Conservation (phyloP, 345 rosid species). For the Gossypium rotundifolium region DNA sequence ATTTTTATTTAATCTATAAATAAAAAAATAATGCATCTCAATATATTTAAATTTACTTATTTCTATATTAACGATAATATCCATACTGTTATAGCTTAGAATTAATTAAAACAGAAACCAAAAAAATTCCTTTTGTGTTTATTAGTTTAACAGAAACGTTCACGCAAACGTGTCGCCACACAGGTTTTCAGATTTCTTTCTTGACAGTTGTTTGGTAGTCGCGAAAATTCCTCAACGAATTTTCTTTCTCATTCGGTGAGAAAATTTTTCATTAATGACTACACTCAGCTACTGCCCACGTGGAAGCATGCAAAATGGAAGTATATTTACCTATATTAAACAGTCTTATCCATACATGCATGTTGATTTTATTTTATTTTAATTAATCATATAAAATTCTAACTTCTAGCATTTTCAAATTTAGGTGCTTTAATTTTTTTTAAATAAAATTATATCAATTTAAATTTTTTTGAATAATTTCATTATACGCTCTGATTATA, state of each 20-base stretch:
- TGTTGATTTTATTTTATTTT: no score
- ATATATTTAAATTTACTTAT: rapidly evolving
- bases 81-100: rapidly evolving
- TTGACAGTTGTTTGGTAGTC: not conserved
- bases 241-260: not conserved
- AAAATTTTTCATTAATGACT: not conserved
- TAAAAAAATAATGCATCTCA: rapidly evolving
- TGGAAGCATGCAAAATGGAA: not conserved
- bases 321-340: no score
- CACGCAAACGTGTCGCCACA: slow-evolving; percentile 54
- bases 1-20: rapidly evolving
- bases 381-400: no score
- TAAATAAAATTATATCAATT: no score
- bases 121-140: no score
- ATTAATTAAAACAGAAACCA: not conserved
- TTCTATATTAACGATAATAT: no score
- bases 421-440: no score
- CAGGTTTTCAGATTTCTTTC: not conserved
- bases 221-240: not conserved
- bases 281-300: not conserved
- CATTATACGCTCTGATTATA: no score
- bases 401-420: no score
- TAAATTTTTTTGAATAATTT: no score
- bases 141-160: not conserved
- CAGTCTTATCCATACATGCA: no score